Base-by-base conservation (phyloP, 208 protist species). In the Borovskyia barvae region DNA sequence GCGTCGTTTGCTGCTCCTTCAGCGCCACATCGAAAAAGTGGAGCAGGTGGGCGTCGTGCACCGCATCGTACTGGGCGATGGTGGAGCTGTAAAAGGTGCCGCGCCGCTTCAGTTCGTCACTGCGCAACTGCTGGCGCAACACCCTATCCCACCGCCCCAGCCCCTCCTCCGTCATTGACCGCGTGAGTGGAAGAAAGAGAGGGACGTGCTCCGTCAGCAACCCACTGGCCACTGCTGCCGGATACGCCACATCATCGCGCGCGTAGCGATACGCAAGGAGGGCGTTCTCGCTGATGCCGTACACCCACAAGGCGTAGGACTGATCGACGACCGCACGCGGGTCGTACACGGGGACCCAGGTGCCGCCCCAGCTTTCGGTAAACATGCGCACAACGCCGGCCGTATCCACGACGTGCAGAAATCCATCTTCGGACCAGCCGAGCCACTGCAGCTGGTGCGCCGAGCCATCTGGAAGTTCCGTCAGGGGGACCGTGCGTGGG, bases 391-490 rank as follows among this genome's bases (percentile, higher is more conserved):
- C 73, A 39, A 95, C 85, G 11, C 88, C 88, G 2, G 88, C 88
- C 9, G 82, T 92, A 60, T 95, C 88, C 19, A 60, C 80, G 22
- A 76, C 56, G 72, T 91, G 85, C 53, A 95, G 81, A 25, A 87
- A 78, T 12, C 88, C 88, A 43, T 95, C 88, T 54, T 95, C 85
- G 0, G 85, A 91, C 82, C 82, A 95, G 11, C 88, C 88, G 22
- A 92, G 57, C 88, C 88, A 95, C 72, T 91, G 82, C 51, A 95
- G 66, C 55, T 92, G 83, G 46, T 90, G 88, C 19, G 52, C 60
- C 14, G 41, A 57, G 20, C 77, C 84, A 28, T 87, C 71, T 5
- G 46, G 20, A 26, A 70, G 30, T 49, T 68, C 56, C 7, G 88
- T 92, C 15, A 95, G 74, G 20, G 88, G 78, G 37, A 92, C 60